phyloP scores from a whole-genome alignment of 1,139 yeast species.

The Scheffersomyces quercinus region DNA sequence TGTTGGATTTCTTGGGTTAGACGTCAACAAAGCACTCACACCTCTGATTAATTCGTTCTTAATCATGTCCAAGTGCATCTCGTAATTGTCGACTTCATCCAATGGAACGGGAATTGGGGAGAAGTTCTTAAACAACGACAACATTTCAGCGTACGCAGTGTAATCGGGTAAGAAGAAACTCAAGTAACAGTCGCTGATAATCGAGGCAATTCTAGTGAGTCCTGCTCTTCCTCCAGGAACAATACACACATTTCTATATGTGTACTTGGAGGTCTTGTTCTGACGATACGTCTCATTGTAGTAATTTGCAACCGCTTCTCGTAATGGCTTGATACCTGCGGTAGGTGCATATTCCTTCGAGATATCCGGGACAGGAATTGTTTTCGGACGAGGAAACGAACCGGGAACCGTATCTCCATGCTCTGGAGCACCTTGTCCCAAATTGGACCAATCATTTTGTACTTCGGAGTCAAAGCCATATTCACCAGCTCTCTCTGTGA shows the following conservation, averaged over 20 bases:
- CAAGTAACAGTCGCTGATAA: constrained; percentile 60
- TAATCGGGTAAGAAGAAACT: constrained; percentile 69
- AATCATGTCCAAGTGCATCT: constrained; percentile 57
- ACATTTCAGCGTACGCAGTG: constrained; percentile 74
- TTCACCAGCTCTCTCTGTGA: constrained; percentile 64
- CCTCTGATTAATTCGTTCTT: constrained; percentile 60
- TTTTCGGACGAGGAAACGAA: constrained; percentile 57
- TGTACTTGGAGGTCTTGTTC: constrained; percentile 53
- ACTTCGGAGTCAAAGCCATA: constrained; percentile 54
- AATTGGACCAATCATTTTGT: constrained; percentile 60
- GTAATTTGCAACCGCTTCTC: constrained; percentile 63
- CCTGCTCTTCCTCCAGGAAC: constrained; percentile 77
- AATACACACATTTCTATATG: constrained; percentile 65
- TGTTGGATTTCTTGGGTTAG: constrained; percentile 70
- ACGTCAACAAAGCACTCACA: constrained; percentile 60
- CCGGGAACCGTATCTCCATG: constrained; percentile 65
- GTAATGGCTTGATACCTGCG: constrained; percentile 57
- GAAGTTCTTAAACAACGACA: constrained; percentile 64
- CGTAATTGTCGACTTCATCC: constrained; percentile 60
- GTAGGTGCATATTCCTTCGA: constrained; percentile 67
- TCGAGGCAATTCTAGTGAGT: constrained; percentile 65
- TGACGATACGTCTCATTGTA: constrained; percentile 60
- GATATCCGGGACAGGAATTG: constrained; percentile 52
- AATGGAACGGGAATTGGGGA: constrained; percentile 70
- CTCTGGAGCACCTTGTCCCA: constrained; percentile 74